Base-by-base conservation (phyloP, 139 green algal species). In the Coelastrella sp. region DNA sequence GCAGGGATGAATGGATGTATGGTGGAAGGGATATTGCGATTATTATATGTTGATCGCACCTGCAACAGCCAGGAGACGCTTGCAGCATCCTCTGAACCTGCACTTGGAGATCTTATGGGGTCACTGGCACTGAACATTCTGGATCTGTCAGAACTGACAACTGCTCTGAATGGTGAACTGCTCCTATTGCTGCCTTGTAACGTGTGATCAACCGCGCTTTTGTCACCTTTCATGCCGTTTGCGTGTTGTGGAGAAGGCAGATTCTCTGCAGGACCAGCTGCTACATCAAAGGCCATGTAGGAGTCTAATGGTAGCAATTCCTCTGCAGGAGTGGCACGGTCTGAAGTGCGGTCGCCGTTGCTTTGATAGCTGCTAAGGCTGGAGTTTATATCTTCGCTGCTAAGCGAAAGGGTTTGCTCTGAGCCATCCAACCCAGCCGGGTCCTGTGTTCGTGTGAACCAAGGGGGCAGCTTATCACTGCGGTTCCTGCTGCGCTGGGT, bases 371-470 rank as follows among this genome's bases (percentile, higher is more conserved):
- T 23, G 27, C 25, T 71, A 3, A 7, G 17, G 53, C 6, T n/a
- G 27, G 53, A 19, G 7, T 19, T 27, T 32, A 9, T 7, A 9
- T 27, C 17, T 64, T n/a, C 53, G 21, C 19, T 21, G 53, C 30
- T 27, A 27, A 32, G 5, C 21, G 53, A 27, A 9, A 21, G 1
- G 17, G 53, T 32, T 27, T 64, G 40, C 38, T 59, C 68, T 38
- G 68, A 30, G 45, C 27, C 38, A 37, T 45, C 68, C 43, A 5
- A 30, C 11, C 5, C 23, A 23, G 50, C 73, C 17, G 73, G 73
- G 51, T 82, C 75, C 57, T 82, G 75, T 1, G 75, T 82, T 21
- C 75, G 51, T 3, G 53, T 82, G 35, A 82, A 82, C 51, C 53
- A 82, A 23, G 51, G 51, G 7, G 75, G 75, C 8, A 82, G 75